phyloP scores from a whole-genome alignment of 192 early-diverging fungal genomes.

The Allomyces javanicus region DNA sequence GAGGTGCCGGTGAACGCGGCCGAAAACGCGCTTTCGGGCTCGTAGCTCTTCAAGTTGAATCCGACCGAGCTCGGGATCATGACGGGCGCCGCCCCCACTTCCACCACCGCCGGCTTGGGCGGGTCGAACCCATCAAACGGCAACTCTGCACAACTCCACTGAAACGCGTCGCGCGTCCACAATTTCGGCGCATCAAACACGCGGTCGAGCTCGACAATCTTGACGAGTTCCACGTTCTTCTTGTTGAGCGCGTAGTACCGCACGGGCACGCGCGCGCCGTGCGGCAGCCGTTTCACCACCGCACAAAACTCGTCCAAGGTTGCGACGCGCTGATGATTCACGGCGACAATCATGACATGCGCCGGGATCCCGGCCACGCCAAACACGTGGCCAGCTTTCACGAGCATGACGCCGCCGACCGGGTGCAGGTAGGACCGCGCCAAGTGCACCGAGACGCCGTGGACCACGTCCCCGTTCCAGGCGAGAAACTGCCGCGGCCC shows the following conservation, averaged over 20 bases:
- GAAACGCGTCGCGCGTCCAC: too few species aligned
- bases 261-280: slow-evolving; percentile 5
- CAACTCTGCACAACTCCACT: too few species aligned
- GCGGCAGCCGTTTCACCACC: not conserved
- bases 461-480: slow-evolving; percentile 60
- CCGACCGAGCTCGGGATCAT: too few species aligned
- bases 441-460: slow-evolving; percentile 57
- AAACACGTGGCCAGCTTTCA: slow-evolving; percentile 20
- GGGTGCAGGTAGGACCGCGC: slow-evolving; percentile 49
- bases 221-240: slow-evolving; percentile 18
- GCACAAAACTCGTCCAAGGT: not conserved
- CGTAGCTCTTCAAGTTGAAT: too few species aligned
- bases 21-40: too few species aligned
- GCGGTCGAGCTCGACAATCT: too few species aligned
- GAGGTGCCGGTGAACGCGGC: too few species aligned
- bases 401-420: slow-evolving; percentile 32
- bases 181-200: too few species aligned
- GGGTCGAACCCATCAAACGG: too few species aligned
- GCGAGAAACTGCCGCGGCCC: slow-evolving; percentile 70
- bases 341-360: not conserved
- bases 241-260: not conserved
- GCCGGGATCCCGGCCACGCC: slow-evolving; percentile 21
- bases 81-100: too few species aligned
- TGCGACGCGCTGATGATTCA: not conserved
- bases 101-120: too few species aligned